Percentiles rank a stretch among this genome's conserved stretches.
phyloP scores from a whole-genome alignment of 495 filamentous ascomycete species.

The Lindgomyces ingoldianus region DNA sequence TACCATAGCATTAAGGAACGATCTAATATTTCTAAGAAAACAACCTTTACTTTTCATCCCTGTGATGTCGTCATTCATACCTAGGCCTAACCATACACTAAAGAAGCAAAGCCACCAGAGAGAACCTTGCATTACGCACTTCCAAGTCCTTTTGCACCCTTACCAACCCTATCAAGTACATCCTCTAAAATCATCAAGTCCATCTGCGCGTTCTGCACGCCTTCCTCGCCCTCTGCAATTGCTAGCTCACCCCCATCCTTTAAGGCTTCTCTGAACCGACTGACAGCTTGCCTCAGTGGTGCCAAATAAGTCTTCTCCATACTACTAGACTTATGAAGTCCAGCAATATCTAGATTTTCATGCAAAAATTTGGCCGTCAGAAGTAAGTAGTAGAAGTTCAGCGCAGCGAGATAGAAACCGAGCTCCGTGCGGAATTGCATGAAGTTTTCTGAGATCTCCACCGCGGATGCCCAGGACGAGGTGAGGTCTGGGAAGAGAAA shows the following conservation, averaged over 20 bases:
- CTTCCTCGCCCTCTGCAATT: slow-evolving; percentile 35
- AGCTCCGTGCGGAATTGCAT: slow-evolving; percentile 49
- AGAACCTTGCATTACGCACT: not conserved
- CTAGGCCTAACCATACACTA: no score
- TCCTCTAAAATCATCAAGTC: slow-evolving; percentile 36
- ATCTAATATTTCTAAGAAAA: no score
- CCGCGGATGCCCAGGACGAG: slow-evolving; percentile 31
- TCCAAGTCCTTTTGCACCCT: not conserved
- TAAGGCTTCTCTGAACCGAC: slow-evolving; percentile 47
- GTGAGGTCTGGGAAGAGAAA: slow-evolving; percentile 52
- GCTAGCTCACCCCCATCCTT: slow-evolving; percentile 39
- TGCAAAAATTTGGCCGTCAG: slow-evolving; percentile 54
- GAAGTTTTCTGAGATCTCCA: slow-evolving; percentile 42
- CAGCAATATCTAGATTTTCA: slow-evolving; percentile 46
- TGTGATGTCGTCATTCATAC: not conserved
- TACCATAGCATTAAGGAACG: no score
- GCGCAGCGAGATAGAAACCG: slow-evolving; percentile 51
- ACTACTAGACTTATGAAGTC: slow-evolving; percentile 49
- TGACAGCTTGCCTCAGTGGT: slow-evolving; percentile 51
- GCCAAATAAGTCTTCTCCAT: slow-evolving; percentile 50
- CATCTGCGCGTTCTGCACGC: not conserved
- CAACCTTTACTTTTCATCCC: not conserved
- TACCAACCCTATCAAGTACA: slow-evolving; percentile 33
- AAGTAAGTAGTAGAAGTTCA: slow-evolving; percentile 58
- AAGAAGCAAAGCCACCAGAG: not conserved